Percentiles rank a stretch among this genome's conserved stretches.
Conservation (phyloP, 108 stramenopile genomes). For the Skeletonema potamos region DNA sequence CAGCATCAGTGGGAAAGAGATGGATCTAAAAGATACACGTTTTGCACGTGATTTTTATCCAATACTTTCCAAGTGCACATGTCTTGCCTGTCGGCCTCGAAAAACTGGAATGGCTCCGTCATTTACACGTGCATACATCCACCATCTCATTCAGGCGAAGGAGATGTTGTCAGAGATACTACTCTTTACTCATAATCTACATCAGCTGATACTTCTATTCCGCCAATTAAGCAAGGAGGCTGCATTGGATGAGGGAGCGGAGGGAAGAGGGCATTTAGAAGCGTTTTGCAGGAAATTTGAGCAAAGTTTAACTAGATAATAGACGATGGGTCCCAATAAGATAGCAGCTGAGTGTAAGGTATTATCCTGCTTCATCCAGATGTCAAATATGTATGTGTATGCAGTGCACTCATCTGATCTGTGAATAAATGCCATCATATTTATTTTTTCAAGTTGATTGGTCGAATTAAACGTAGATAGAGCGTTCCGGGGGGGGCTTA, state of each 20-base stretch:
- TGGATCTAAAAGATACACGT: slow-evolving; percentile 51
- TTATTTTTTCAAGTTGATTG: too few species aligned
- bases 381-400: too few species aligned
- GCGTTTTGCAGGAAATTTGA: slow-evolving; percentile 20
- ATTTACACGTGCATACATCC: slow-evolving; percentile 72
- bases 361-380: too few species aligned
- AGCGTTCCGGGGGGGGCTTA: too few species aligned
- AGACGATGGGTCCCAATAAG: too few species aligned
- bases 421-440: too few species aligned
- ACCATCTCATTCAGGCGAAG: slow-evolving; percentile 79
- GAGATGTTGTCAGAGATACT: slow-evolving; percentile 84
- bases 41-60: slow-evolving; percentile 56
- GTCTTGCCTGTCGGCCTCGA: slow-evolving; percentile 55
- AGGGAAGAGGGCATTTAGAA: slow-evolving; percentile 4
- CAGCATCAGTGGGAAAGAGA: slow-evolving; percentile 17
- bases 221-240: slow-evolving; percentile 31
- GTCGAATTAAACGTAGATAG: too few species aligned
- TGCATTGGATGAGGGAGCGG: slow-evolving; percentile 8
- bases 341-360: too few species aligned
- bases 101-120: neutral
- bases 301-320: neutral
- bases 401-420: too few species aligned
- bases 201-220: slow-evolving; percentile 59
- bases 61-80: slow-evolving; percentile 56
- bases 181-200: slow-evolving; percentile 82